Conservation (phyloP, 2,329 filamentous ascomycete species). For the Ophiostoma sp. region DNA sequence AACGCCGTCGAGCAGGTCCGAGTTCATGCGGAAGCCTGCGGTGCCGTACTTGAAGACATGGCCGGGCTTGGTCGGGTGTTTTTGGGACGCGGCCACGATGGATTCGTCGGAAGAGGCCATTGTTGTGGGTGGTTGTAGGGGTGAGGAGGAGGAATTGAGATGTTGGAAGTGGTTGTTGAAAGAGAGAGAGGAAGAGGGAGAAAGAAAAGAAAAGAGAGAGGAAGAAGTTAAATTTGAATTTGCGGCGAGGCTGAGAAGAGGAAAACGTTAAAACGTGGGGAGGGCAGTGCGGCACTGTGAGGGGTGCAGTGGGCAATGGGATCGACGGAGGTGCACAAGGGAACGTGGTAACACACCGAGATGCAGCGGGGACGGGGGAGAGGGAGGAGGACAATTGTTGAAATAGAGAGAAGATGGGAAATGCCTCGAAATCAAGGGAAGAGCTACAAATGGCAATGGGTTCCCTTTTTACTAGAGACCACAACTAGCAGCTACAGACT, state of each 20-base stretch:
- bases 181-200: not conserved
- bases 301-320: not conserved
- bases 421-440: not conserved
- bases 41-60: slow-evolving; percentile 65
- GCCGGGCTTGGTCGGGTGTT: slow-evolving; percentile 57
- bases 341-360: slow-evolving; percentile 11
- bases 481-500: not conserved
- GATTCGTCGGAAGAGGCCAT: slow-evolving; percentile 34
- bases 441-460: not conserved
- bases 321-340: not conserved
- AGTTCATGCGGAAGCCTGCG: slow-evolving; percentile 68
- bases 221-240: not conserved
- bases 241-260: slow-evolving; percentile 21
- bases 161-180: not conserved
- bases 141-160: not conserved
- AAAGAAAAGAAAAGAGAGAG: not conserved
- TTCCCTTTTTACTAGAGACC: not conserved
- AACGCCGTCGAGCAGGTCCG: slow-evolving; percentile 84
- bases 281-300: slow-evolving; percentile 18
- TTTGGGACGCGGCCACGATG: slow-evolving; percentile 62
- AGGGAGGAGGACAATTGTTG: not conserved
- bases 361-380: not conserved
- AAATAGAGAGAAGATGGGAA: not conserved
- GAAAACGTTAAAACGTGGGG: not conserved
- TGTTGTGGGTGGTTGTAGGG: not conserved